Evolutionary conservation across 2,329 filamentous ascomycete species (phyloP), one percentile per base, ranked within the genome.

Genomic region (Fusarium lyarnte): DNA sequence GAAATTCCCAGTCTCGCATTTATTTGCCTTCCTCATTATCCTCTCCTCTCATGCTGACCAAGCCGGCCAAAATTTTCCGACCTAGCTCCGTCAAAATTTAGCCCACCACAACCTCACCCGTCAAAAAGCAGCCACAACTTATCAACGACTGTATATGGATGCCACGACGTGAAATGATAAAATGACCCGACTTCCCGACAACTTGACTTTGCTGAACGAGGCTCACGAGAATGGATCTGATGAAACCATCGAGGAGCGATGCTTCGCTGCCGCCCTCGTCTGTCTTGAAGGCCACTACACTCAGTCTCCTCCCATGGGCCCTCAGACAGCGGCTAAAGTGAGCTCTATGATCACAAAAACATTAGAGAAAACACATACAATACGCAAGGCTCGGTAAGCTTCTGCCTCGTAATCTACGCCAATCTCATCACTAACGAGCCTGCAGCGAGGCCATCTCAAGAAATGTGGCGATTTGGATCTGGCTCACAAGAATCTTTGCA

Each of bases 381-480:
- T 88, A 27, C 86, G 88, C 63, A 88, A 90, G 67, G 88, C 90
- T 38, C 85, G 89, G 88, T 90, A 79, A 72, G 84, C 57, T 6
- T 31, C 27, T 7, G 9, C 16, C 9, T n/a, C 29, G 7, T 7
- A 12, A 9, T 19, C 16, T 33, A n/a, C 9, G 19, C 25, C 27
- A 39, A 14, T n/a, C 21, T 42, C 27, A 27, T 41, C 31, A 42
- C 72, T 78, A 47, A 78, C 60, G 33, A 27, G 39, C 19, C n/a
- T 41, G 19, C 66, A 90, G 88, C 72, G 89, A 91, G 78, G 84
- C 85, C 6, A 80, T 92, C 42, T 89, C 89, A 8, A 86, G 86
- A 66, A 92, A 91, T 72, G 87, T 92, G 33, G 87, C 87, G 69
- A 88, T 91, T 63, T 92, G 90, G 90, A 87, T 91, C 73, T 90